Percentiles rank a stretch among this genome's conserved stretches.
Conservation (phyloP, 768 basidiomycete genomes). For the Mycena latifolia region DNA sequence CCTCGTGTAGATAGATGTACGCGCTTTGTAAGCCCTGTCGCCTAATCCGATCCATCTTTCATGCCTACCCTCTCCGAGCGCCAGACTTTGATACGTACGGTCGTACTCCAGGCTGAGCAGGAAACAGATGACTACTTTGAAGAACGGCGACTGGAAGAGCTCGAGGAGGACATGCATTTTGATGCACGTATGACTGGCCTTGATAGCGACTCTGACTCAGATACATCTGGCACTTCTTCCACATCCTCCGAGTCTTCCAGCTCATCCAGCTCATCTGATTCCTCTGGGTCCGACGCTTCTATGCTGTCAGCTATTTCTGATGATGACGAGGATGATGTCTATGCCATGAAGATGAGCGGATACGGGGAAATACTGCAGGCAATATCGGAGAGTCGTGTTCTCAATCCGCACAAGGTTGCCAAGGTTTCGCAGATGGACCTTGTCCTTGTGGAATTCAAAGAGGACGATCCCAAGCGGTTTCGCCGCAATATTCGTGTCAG, state of each 20-base stretch:
- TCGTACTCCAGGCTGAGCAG: neutral
- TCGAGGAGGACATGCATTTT: neutral
- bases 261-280: constrained; percentile 16
- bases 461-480: constrained; percentile 15
- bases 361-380: neutral
- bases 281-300: constrained; percentile 5
- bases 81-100: neutral
- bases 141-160: neutral
- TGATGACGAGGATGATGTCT: constrained; percentile 14
- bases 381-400: neutral
- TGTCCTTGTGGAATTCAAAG: constrained; percentile 19
- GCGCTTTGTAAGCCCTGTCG: neutral
- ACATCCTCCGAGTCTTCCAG: constrained; percentile 3
- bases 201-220: neutral
- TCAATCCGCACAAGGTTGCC: constrained; percentile 9
- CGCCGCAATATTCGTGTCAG: constrained; percentile 11
- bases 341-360: neutral
- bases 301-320: neutral
- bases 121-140: neutral
- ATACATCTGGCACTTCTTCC: neutral
- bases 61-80: constrained; percentile 20
- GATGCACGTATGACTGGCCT: too few species aligned
- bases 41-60: neutral
- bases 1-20: neutral
- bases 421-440: constrained; percentile 19